Base-by-base conservation (phyloP, 495 filamentous ascomycete genomes). In the Trichoderma virens region DNA sequence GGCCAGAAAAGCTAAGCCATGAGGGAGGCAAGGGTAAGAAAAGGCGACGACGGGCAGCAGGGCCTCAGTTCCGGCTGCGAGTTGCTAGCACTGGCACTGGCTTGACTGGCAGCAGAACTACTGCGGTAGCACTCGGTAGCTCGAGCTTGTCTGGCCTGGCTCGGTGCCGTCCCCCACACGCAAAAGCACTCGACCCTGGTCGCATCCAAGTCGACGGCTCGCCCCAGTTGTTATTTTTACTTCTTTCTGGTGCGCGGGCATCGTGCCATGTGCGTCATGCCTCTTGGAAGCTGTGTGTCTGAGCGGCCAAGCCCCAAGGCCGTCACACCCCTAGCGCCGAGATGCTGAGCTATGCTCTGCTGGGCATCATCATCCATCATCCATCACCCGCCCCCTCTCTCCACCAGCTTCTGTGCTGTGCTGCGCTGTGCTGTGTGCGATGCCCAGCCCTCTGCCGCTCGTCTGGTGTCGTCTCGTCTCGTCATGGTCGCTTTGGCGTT, bases 181-280 rank as follows among this genome's bases (percentile, higher is more conserved):
- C 32, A 35, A 35, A 35, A 35, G 32, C 11, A 8, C 23, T n/a
- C 27, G 23, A 56, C 51, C 51, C 51, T 56, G 27, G 25, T 56
- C 23, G 51, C 51, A 56, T 28, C 51, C 51, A 56, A 27, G 51
- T 23, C 51, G 51, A 56, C 51, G 51, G 51, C 51, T 56, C 51
- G 51, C 51, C 51, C 51, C 51, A 56, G 51, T 56, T 56, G 51
- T 56, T 56, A 54, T 27, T 27, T 54, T 28, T 56, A 20, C n/a
- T 31, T 56, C 18, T 28, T 51, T 51, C 45, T 56, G 23, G 51
- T 56, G 51, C 51, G 51, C 25, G 51, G 51, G 27, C 51, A 56
- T 56, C 51, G 51, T 56, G 51, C 51, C 51, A 56, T 56, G 51
- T 56, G 51, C 51, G 51, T 56, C 51, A 56, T 56, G 51, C 51